Evolutionary conservation across 2,329 filamentous ascomycete species (phyloP).

Genomic region (Hirsutella thompsonii): DNA sequence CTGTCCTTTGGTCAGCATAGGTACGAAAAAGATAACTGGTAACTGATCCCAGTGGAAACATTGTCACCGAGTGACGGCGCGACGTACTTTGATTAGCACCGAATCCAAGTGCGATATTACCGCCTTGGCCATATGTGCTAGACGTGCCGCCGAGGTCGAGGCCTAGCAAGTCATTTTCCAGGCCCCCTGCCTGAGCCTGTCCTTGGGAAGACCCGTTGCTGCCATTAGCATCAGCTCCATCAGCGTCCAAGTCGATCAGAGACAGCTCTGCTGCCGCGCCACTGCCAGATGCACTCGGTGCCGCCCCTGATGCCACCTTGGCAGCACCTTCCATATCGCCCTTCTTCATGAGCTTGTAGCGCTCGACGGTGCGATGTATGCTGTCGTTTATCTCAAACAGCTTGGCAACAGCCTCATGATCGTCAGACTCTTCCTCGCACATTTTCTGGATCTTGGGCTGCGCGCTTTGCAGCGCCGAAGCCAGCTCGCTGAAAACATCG

Average conservation of each 20-base stretch:
- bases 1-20: conserved; percentile 19
- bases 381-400: conserved; percentile 96
- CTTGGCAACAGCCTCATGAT: conserved; percentile 90
- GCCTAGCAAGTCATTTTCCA: conserved; percentile 86
- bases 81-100: conserved; percentile 53
- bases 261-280: conserved; percentile 65
- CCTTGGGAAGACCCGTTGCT: conserved; percentile 24
- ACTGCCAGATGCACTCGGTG: conserved; percentile 29
- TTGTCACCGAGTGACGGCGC: neutral
- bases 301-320: conserved; percentile 70
- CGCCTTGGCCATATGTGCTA: conserved; percentile 54
- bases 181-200: conserved; percentile 42
- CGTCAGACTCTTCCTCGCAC: conserved; percentile 97
- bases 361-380: conserved; percentile 90
- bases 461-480: conserved; percentile 76
- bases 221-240: conserved; percentile 41
- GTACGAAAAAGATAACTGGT: neutral
- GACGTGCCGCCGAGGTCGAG: conserved; percentile 61
- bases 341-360: conserved; percentile 93
- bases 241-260: conserved; percentile 78
- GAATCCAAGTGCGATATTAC: conserved; percentile 74
- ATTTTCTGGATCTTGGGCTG: conserved; percentile 99
- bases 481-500: conserved; percentile 70
- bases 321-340: conserved; percentile 77
- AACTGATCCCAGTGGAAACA: neutral